phyloP scores from a whole-genome alignment of 768 basidiomycete species.

The Baorangia bicolor region DNA sequence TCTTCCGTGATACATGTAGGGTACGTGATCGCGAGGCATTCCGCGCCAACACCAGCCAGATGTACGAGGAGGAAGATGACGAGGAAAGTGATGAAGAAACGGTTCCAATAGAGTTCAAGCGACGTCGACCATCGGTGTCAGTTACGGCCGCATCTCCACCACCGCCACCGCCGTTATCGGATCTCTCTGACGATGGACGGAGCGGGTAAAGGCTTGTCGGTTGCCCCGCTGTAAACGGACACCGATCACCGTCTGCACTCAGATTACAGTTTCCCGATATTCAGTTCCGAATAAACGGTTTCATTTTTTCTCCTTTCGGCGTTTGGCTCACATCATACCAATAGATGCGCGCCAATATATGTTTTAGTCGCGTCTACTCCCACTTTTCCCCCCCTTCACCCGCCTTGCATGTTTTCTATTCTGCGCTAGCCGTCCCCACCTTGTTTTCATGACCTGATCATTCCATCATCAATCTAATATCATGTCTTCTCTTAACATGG shows the following conservation, averaged over 20 bases:
- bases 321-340: constrained; percentile 18
- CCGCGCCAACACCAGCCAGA: constrained; percentile 33
- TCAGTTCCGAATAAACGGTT: constrained; percentile 9
- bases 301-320: constrained; percentile 2
- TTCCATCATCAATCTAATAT: constrained; percentile 11
- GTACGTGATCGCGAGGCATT: constrained; percentile 25
- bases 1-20: constrained; percentile 32
- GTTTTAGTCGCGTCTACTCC: constrained; percentile 5
- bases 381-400: background rate
- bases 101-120: constrained; percentile 35
- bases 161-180: constrained; percentile 14
- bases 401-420: constrained; percentile 1
- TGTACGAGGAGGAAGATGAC: constrained; percentile 33
- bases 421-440: background rate
- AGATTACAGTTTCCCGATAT: constrained; percentile 20
- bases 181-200: constrained; percentile 16
- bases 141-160: constrained; percentile 28
- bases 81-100: constrained; percentile 39
- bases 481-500: constrained; percentile 1
- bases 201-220: constrained; percentile 9
- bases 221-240: constrained; percentile 1
- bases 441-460: constrained; percentile 1
- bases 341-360: constrained; percentile 19
- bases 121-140: constrained; percentile 34
- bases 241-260: constrained; percentile 14